phyloP scores from a whole-genome alignment of 768 basidiomycete species.

The Boletus tomentosulus region DNA sequence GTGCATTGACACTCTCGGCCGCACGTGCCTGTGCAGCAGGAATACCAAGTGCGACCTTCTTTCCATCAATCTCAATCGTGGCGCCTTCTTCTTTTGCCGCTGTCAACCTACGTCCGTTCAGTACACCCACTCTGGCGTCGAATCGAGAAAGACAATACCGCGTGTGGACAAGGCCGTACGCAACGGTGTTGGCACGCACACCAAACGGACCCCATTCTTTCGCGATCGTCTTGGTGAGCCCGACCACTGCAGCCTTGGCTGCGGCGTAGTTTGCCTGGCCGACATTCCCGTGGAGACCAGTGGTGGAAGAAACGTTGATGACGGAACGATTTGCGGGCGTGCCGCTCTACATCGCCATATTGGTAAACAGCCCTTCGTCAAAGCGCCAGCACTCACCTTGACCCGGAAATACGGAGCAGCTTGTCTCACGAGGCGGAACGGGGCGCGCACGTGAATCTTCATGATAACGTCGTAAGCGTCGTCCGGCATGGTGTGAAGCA shows the following conservation, averaged over 20 bases:
- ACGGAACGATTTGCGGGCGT: slow-evolving; percentile 67
- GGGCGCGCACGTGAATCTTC: slow-evolving; percentile 82
- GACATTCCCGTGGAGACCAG: slow-evolving; percentile 84
- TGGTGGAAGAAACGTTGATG: slow-evolving; percentile 76
- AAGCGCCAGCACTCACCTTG: slow-evolving; percentile 41
- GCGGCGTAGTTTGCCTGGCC: slow-evolving; percentile 83
- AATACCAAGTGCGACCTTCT: slow-evolving; percentile 80
- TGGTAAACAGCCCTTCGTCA: not conserved
- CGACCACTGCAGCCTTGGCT: slow-evolving; percentile 73
- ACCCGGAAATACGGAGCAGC: slow-evolving; percentile 83
- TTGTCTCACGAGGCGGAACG: slow-evolving; percentile 79
- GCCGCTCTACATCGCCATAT: slow-evolving; percentile 37
- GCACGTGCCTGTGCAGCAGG: slow-evolving; percentile 48
- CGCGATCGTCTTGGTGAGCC: slow-evolving; percentile 79
- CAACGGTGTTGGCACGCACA: slow-evolving; percentile 78
- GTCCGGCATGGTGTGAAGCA: slow-evolving; percentile 85
- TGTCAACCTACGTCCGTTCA: slow-evolving; percentile 51
- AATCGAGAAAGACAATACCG: slow-evolving; percentile 38
- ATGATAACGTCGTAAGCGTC: slow-evolving; percentile 78
- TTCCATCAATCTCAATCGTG: slow-evolving; percentile 74
- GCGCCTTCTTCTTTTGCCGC: slow-evolving; percentile 74
- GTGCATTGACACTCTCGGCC: slow-evolving; percentile 37
- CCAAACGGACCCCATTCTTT: slow-evolving; percentile 87
- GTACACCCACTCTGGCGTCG: not conserved
- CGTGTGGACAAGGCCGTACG: slow-evolving; percentile 75